These are phyloP conservation scores for Aspergillus avenaceus DNA, from an alignment of 495 filamentous ascomycete genomes.

Conservation along the genomic window DNA sequence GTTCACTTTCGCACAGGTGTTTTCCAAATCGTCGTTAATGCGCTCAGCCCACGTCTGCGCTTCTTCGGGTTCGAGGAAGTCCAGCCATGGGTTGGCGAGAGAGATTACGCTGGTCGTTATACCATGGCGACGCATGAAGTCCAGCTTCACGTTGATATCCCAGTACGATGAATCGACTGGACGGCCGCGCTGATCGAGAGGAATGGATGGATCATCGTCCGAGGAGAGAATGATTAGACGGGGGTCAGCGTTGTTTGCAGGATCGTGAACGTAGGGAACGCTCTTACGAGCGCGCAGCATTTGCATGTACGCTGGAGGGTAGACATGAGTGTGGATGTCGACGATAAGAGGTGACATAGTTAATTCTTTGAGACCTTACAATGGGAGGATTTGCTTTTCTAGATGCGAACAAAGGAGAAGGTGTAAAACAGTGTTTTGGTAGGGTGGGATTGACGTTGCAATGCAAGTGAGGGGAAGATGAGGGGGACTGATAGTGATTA, in stretches of 20 bases:
- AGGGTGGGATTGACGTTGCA: neutral
- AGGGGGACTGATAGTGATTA: neutral
- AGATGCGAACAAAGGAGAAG: neutral
- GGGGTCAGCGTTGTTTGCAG: slow-evolving; percentile 52
- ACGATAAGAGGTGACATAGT: slow-evolving; percentile 50
- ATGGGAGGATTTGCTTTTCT: neutral
- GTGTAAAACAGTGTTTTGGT: neutral
- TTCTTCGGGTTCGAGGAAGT: slow-evolving; percentile 65
- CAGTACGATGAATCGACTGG: slow-evolving; percentile 74
- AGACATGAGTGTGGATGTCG: slow-evolving; percentile 94
- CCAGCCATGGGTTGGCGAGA: slow-evolving; percentile 94
- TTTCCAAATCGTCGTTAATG: slow-evolving; percentile 75
- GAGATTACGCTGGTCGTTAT: slow-evolving; percentile 84
- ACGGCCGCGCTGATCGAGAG: slow-evolving; percentile 54
- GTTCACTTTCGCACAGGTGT: slow-evolving; percentile 56
- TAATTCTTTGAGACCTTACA: neutral
- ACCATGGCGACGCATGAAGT: slow-evolving; percentile 80
- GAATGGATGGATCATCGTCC: slow-evolving; percentile 53
- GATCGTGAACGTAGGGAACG: slow-evolving; percentile 75
- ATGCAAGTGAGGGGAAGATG: neutral
- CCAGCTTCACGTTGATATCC: slow-evolving; percentile 66
- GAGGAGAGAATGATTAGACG: slow-evolving; percentile 77
- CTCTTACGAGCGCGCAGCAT: slow-evolving; percentile 70
- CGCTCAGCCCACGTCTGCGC: slow-evolving; percentile 56
- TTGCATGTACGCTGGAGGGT: slow-evolving; percentile 76